These are phyloP conservation scores for Westerdykella sp. DNA, from an alignment of 2,329 filamentous ascomycete species.

Conservation along the genomic window DNA sequence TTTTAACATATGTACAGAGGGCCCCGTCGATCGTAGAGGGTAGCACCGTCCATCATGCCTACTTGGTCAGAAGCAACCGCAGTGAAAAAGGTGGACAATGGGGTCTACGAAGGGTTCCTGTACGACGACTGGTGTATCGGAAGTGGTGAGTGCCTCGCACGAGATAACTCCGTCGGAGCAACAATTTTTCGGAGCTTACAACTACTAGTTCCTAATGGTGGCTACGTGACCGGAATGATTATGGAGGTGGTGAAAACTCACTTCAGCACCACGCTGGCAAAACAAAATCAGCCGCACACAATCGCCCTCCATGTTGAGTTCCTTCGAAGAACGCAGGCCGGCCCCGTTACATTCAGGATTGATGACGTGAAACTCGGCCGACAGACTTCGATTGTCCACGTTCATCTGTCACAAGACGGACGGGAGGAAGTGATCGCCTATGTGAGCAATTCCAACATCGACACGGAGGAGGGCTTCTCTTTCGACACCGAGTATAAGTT, in stretches of 20 bases:
- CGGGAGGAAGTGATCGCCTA: constrained; percentile 60
- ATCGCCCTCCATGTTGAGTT: constrained; percentile 61
- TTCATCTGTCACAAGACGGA: constrained; percentile 52
- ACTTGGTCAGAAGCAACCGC: constrained; percentile 46
- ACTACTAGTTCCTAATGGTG: constrained; percentile 61
- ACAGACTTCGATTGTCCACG: constrained; percentile 57
- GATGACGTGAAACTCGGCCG: constrained; percentile 59
- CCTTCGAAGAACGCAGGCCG: constrained; percentile 56
- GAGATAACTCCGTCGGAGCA: background rate
- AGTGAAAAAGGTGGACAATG: constrained; percentile 45
- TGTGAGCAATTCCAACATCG: constrained; percentile 58
- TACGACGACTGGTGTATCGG: constrained; percentile 60
- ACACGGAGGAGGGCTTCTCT: constrained; percentile 52
- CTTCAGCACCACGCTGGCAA: constrained; percentile 52
- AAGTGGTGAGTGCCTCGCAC: constrained; percentile 42
- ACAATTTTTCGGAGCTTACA: constrained; percentile 3
- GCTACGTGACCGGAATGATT: constrained; percentile 60
- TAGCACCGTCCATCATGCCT: constrained; percentile 19
- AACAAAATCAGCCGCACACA: constrained; percentile 56
- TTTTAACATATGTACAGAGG: too few species aligned
- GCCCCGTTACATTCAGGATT: constrained; percentile 53
- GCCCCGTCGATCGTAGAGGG: background rate
- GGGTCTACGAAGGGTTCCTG: constrained; percentile 54
- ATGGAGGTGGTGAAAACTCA: constrained; percentile 55
- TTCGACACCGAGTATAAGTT: constrained; percentile 52